Evolutionary conservation across 345 rosid species (phyloP).

Genomic region (Salix koriyanagi): DNA sequence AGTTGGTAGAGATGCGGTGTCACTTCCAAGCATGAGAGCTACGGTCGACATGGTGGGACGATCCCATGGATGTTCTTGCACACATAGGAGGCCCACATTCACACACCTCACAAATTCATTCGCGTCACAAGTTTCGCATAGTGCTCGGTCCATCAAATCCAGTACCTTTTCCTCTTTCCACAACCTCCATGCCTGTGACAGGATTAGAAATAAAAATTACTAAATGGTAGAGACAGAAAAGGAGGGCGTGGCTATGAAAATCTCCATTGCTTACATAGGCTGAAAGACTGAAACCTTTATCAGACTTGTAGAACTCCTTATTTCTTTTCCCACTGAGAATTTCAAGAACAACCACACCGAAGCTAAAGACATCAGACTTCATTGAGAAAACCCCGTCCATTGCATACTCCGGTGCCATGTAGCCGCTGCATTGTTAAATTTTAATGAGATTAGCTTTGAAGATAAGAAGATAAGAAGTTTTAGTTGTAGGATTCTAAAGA

Average conservation of each 20-base stretch:
- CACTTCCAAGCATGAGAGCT: constrained; percentile 18
- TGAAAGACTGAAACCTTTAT: constrained; percentile 14
- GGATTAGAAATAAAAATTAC: background rate
- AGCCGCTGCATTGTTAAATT: no score
- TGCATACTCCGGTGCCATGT: no score
- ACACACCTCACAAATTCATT: constrained; percentile 20
- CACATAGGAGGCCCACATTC: constrained; percentile 26
- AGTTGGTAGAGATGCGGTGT: constrained; percentile 9
- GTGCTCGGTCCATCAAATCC: constrained; percentile 15
- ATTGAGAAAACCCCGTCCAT: constrained; percentile 23
- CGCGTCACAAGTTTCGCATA: background rate
- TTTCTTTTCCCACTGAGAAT: no score
- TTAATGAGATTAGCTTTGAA: no score
- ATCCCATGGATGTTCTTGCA: constrained; percentile 33
- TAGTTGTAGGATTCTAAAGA: no score
- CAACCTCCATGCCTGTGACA: constrained; percentile 16
- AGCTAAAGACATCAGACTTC: no score
- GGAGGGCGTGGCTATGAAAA: background rate
- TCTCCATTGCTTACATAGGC: constrained; percentile 7
- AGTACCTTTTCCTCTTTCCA: constrained; percentile 16
- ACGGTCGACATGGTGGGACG: constrained; percentile 30
- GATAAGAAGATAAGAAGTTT: no score
- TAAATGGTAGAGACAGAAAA: background rate
- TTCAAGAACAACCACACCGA: no score
- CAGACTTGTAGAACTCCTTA: background rate